Evolutionary conservation across 768 basidiomycete genomes (phyloP).

Genomic region (Podaxis rugospora): DNA sequence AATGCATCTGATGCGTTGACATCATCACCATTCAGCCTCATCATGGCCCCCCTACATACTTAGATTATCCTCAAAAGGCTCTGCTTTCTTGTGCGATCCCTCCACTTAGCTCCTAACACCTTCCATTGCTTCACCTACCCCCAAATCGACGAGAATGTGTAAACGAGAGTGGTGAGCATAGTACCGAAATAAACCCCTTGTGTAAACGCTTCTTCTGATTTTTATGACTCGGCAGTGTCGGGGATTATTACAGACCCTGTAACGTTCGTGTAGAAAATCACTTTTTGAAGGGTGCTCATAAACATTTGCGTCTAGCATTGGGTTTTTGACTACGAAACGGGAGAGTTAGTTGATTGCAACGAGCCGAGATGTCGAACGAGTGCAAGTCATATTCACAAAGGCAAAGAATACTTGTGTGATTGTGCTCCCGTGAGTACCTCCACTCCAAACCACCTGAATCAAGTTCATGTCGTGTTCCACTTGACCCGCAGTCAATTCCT

Average conservation of each 20-base stretch:
- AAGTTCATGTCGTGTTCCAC: neutral
- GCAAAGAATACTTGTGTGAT: slow-evolving; percentile 5
- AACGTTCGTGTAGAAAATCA: slow-evolving; percentile 25
- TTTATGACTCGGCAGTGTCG: slow-evolving; percentile 23
- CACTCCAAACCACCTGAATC: neutral
- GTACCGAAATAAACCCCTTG: neutral
- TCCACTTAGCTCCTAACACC: neutral
- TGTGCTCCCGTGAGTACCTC: slow-evolving; percentile 5
- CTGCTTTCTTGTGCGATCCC: neutral
- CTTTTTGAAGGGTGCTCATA: neutral
- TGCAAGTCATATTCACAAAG: slow-evolving; percentile 51
- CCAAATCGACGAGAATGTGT: slow-evolving; percentile 39
- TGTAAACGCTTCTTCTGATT: neutral
- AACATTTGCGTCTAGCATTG: slow-evolving; percentile 44
- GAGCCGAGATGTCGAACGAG: slow-evolving; percentile 49
- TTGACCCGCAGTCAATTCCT: neutral
- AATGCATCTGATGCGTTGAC: neutral
- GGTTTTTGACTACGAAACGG: slow-evolving; percentile 58
- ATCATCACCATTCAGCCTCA: neutral
- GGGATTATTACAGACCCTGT: slow-evolving; percentile 41
- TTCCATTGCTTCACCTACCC: neutral
- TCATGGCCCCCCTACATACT: neutral
- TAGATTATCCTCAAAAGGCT: neutral
- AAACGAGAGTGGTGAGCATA: slow-evolving; percentile 36
- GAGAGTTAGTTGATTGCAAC: slow-evolving; percentile 52